Percentiles rank a stretch among this genome's conserved stretches.
These are phyloP conservation scores for Solanum peruvianum DNA, from an alignment of 257 asterid species.

Conservation along the genomic window DNA sequence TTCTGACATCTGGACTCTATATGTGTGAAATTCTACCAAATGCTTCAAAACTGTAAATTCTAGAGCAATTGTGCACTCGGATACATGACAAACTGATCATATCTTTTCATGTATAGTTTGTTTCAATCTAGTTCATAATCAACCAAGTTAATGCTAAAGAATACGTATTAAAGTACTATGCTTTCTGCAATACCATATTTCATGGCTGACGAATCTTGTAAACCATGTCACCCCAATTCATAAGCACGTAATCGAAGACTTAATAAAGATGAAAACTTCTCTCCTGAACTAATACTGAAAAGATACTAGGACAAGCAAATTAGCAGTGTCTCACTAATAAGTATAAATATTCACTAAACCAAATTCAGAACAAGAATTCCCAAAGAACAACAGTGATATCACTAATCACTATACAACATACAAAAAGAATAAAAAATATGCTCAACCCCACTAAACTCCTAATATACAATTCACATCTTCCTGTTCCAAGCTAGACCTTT, in stretches of 20 bases:
- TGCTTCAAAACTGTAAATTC: neutral
- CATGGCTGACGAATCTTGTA: neutral
- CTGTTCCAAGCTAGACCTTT: neutral
- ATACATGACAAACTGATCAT: neutral
- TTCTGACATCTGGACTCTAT: neutral
- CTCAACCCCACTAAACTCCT: neutral
- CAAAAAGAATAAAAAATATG: neutral
- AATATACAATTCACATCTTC: neutral
- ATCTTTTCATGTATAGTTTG: neutral
- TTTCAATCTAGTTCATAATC: neutral
- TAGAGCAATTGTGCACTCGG: neutral
- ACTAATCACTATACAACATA: neutral
- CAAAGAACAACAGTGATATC: neutral
- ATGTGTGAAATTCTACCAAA: neutral
- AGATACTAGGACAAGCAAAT: neutral
- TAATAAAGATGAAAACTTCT: neutral
- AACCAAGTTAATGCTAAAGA: neutral
- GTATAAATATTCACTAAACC: neutral
- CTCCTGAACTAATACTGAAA: neutral
- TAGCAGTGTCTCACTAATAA: neutral
- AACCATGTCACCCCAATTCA: neutral
- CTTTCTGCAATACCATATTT: neutral
- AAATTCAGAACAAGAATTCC: neutral
- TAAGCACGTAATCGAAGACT: neutral
- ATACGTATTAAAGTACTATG: neutral